Percentiles rank a stretch among this genome's conserved stretches.
Conservation (phyloP, 805 yeast species). For the Saccharomyces jurei region DNA sequence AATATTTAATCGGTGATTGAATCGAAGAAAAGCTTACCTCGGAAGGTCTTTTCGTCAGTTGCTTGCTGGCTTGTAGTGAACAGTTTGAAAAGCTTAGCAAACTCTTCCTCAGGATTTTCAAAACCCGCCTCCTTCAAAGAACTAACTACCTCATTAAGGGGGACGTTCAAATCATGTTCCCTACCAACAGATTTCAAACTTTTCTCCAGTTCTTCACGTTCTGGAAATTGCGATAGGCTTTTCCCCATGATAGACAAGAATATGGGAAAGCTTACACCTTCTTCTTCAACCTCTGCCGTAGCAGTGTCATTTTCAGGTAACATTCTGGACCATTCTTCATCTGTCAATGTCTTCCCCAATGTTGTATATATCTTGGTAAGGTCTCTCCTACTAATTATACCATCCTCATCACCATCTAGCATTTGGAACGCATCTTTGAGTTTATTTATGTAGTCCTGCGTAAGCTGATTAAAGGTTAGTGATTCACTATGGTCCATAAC, state of each 20-base stretch:
- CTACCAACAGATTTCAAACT: conserved; percentile 42
- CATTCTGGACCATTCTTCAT: conserved; percentile 44
- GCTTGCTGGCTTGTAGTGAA: conserved; percentile 48
- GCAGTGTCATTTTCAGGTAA: conserved; percentile 18
- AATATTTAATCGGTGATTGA: conserved; percentile 31
- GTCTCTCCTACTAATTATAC: conserved; percentile 48
- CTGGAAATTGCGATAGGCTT: conserved; percentile 43
- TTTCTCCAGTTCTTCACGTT: conserved; percentile 43
- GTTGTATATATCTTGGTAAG: conserved; percentile 45
- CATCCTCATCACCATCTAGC: conserved; percentile 78
- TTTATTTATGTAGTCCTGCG: conserved; percentile 55
- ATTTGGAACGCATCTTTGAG: conserved; percentile 69
- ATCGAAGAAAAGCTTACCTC: conserved; percentile 56
- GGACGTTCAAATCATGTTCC: conserved; percentile 36
- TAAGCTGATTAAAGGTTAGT: conserved; percentile 37
- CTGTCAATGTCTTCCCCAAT: conserved; percentile 40
- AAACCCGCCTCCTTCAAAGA: conserved; percentile 41
- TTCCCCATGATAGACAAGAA: conserved; percentile 57
- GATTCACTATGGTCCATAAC: conserved; percentile 25
- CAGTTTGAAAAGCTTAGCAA: conserved; percentile 44
- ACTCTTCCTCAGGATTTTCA: conserved; percentile 32
- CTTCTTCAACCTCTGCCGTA: conserved; percentile 9
- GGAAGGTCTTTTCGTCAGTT: conserved; percentile 51
- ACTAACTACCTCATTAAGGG: conserved; percentile 41
- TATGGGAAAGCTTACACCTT: conserved; percentile 48